These are phyloP conservation scores for Saccharomycopsis babjevae DNA, from an alignment of 805 yeast genomes.

Conservation along the genomic window DNA sequence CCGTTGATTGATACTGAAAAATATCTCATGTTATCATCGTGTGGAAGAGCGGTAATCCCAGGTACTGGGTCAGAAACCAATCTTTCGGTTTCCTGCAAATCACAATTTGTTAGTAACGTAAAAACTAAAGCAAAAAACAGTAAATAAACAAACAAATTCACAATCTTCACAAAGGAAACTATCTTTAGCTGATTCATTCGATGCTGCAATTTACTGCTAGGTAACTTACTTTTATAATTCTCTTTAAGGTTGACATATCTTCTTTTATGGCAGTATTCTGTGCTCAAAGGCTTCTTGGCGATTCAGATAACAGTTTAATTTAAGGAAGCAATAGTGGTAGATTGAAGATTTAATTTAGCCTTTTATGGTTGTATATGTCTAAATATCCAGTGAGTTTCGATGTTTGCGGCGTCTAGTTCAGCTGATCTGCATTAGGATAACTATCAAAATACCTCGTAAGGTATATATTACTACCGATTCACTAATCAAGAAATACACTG, in stretches of 20 bases:
- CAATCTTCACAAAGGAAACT: too few species aligned
- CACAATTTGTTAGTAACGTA: not conserved
- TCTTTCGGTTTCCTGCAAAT: constrained; percentile 75
- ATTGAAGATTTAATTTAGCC: too few species aligned
- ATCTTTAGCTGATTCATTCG: too few species aligned
- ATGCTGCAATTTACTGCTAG: not conserved
- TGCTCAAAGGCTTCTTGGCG: too few species aligned
- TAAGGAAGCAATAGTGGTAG: too few species aligned
- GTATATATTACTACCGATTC: too few species aligned
- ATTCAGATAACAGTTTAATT: not conserved
- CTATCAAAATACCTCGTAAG: too few species aligned
- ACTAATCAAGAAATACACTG: too few species aligned
- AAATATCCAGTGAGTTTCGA: too few species aligned
- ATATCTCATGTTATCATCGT: constrained; percentile 86
- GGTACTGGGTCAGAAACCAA: constrained; percentile 91
- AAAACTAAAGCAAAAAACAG: not conserved
- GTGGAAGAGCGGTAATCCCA: constrained; percentile 88
- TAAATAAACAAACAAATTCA: not conserved
- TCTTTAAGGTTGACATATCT: constrained; percentile 57
- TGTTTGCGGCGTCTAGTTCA: too few species aligned
- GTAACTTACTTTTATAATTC: constrained; percentile 69
- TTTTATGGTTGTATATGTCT: too few species aligned
- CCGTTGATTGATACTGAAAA: constrained; percentile 90
- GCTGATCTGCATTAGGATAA: too few species aligned
- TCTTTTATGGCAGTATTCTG: not conserved